Evolutionary conservation across 2,329 filamentous ascomycete genomes (phyloP), one percentile per base, ranked within the genome.

Genomic region (Cryphonectria nitschkei): DNA sequence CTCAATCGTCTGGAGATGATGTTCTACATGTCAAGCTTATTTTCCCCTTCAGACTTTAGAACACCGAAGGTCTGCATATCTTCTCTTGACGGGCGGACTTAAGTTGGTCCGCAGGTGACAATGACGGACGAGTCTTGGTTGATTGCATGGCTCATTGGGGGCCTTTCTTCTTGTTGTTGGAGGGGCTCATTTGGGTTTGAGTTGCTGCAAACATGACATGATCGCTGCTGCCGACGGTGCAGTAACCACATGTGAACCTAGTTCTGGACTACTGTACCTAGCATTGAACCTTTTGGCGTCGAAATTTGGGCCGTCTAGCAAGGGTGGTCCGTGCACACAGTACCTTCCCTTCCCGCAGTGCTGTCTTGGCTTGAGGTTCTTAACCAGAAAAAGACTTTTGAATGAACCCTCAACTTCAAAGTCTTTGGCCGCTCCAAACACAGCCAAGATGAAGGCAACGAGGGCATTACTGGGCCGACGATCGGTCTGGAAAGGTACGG

Each of bases 401-500:
- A 5, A 9, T 16, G 9, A 5, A 58, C 13, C 22, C 37, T 58
- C 41, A 37, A 60, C n/a, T 65, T 9, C 39, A 34, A 50, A 61
- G 22, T 46, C 39, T 34, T 54, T 32, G 46, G 58, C 65, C 43
- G 22, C 16, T 3, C 52, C n/a, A 46, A 71, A 37, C 67, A 67
- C 63, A 65, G 54, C 70, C 75, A 78, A 75, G 74, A 81, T 80
- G 79, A 79, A 80, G 76, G 78, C 79, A 68, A 81, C 79, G 69
- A 74, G 79, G 76, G 79, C 75, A 69, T 76, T 81, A 54, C 65
- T 80, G 43, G 79, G 79, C 41, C 54, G 66, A 52, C 64, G 72
- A 39, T 73, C 72, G 56, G 61, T 72, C 22, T 72, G 72, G 70
- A 73, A 75, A 74, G 73, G 71, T 68, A 52, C 46, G 22, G 50